Evolutionary conservation across 768 basidiomycete species (phyloP).

Genomic region (Podaxis carcinomalis): DNA sequence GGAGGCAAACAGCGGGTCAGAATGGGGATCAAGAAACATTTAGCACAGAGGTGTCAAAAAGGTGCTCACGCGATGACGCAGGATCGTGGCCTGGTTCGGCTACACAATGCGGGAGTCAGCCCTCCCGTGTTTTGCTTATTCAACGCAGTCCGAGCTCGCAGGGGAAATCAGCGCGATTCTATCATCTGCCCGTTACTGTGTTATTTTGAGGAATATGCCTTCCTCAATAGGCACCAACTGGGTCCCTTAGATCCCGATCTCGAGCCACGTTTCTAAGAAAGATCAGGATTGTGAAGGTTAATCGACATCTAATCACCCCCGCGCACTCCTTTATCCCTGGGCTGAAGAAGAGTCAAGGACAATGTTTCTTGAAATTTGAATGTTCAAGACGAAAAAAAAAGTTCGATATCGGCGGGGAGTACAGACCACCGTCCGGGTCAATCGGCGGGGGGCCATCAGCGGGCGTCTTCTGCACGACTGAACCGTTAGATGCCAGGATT

Average conservation of each 20-base stretch:
- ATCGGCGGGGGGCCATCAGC: neutral
- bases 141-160: neutral
- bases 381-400: neutral
- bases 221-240: neutral
- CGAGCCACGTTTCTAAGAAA: slow-evolving; percentile 1
- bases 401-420: neutral
- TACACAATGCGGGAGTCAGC: neutral
- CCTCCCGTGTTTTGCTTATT: neutral
- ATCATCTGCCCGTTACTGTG: neutral
- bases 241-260: slow-evolving; percentile 9
- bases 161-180: neutral
- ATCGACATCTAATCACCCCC: slow-evolving; percentile 8
- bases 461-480: neutral
- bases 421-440: neutral
- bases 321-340: neutral
- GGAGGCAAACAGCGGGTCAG: slow-evolving; percentile 5
- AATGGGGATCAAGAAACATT: slow-evolving; percentile 8
- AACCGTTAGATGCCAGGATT: neutral
- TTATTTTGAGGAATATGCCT: neutral
- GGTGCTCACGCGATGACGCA: slow-evolving; percentile 1
- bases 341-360: neutral
- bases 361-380: neutral
- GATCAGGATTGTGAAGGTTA: slow-evolving; percentile 3
- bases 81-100: neutral
- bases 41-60: neutral